Evolutionary conservation across 371 early-diverging fungal genomes (phyloP).

Genomic region (Mucor circinelloides): DNA sequence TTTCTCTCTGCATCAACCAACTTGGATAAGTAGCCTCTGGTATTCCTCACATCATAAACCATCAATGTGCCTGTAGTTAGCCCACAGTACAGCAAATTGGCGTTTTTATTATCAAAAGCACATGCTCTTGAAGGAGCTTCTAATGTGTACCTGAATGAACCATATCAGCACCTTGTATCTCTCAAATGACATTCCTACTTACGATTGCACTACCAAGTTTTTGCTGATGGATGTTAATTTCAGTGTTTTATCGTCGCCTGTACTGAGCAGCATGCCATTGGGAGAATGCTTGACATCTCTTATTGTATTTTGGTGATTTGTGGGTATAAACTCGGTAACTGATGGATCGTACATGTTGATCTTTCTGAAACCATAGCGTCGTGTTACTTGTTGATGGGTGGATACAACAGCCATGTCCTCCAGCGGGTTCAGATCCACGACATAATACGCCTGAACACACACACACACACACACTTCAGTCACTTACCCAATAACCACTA

Average conservation of each 20-base stretch:
- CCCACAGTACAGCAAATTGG: constrained; percentile 42
- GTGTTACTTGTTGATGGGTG: not conserved
- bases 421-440: constrained; percentile 8
- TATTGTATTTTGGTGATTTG: constrained; percentile 13
- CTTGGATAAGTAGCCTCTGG: constrained; percentile 15
- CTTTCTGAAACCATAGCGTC: constrained; percentile 21
- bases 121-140: constrained; percentile 38
- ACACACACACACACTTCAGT: not conserved
- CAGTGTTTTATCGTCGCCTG: constrained; percentile 25
- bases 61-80: constrained; percentile 27
- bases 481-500: not conserved
- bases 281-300: constrained; percentile 18
- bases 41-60: constrained; percentile 44
- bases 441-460: not conserved
- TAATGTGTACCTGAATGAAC: constrained; percentile 19
- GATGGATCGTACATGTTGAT: constrained; percentile 19
- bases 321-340: constrained; percentile 21
- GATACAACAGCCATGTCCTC: constrained; percentile 12
- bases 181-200: not conserved
- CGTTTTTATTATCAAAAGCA: constrained; percentile 25
- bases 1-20: not conserved
- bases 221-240: constrained; percentile 19
- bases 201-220: constrained; percentile 21
- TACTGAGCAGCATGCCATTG: constrained; percentile 8
- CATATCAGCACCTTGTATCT: not conserved